Base-by-base conservation (phyloP, 805 yeast species). In the Lachancea fermentati region DNA sequence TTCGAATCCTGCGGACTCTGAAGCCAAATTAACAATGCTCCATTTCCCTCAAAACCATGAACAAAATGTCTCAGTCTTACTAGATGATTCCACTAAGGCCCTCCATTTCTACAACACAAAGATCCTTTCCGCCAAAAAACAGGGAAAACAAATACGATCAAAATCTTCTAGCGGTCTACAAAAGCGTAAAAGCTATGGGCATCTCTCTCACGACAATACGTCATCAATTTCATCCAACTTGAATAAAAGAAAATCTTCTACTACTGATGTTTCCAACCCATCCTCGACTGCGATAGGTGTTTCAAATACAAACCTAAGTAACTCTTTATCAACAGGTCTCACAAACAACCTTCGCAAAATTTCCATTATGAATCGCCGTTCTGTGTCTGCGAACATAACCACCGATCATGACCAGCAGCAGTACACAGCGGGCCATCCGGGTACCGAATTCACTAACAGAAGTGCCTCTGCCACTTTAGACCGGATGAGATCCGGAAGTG, bases 401-500 rank as follows among this genome's bases (percentile, higher is more conserved):
- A 11, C 35, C 12, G 46, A 43, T n/a, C 41, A 29, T 11, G 37
- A 37, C 5, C 38, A 39, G 28, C 32, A 18, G 16, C 19, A 30
- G 4, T 28, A 17, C 16, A 14, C 66, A 6, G 15, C 35, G 8
- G 19, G 17, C 34, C 37, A 39, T 6, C 22, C 28, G 6, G 32
- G 34, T 7, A 30, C 30, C 5, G 36, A 34, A 5, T 30, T 41
- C 7, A 17, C 44, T 3, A 49, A 43, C 18, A 45, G 63, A 36
- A 57, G 54, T 30, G 30, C 55, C 11, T 58, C 65, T 7, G 57
- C 63, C 1, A 54, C 62, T 2, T 38, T 58, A 9, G 63, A 58
- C 32, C 46, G 63, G 32, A 52, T 55, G 52, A 48, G 54, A 13
- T 34, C 36, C 18, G 43, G 43, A 2, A 40, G 32, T 26, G 36